Conservation (phyloP, 2,329 filamentous ascomycete genomes). For the Alternaria sp. region DNA sequence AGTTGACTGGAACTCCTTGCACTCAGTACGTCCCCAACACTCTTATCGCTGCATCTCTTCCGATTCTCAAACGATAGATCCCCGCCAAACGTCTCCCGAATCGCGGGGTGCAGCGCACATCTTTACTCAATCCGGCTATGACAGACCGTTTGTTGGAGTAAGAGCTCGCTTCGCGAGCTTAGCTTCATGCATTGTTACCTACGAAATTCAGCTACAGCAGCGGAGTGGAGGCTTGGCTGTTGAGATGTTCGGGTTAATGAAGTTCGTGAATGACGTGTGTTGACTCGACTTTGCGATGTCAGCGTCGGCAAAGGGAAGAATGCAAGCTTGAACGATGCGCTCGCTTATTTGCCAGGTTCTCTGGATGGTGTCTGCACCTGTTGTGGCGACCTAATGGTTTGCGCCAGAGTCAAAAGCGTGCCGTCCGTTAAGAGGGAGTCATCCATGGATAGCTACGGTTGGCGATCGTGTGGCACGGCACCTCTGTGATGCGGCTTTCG, state of each 20-base stretch:
- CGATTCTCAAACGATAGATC: constrained; percentile 4
- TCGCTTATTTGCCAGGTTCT: neutral
- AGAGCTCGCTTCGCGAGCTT: neutral
- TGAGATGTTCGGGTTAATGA: neutral
- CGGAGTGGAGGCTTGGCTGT: constrained; percentile 1
- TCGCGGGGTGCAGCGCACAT: constrained; percentile 10
- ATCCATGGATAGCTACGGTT: neutral
- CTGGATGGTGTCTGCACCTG: neutral
- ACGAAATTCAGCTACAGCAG: neutral
- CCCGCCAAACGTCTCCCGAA: constrained; percentile 9
- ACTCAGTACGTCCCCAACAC: neutral
- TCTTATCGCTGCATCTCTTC: neutral
- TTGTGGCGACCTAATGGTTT: neutral
- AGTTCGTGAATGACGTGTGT: neutral
- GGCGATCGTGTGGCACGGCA: neutral
- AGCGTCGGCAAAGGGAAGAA: neutral
- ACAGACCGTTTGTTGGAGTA: neutral
- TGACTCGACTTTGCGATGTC: neutral
- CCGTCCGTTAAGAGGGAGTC: neutral
- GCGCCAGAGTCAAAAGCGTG: neutral
- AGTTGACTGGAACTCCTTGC: no score
- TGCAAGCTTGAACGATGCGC: neutral
- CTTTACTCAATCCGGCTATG: neutral
- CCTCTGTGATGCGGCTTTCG: neutral
- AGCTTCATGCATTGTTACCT: neutral